Conservation (phyloP, 495 filamentous ascomycete species). For the Penicillium longicatenatum region DNA sequence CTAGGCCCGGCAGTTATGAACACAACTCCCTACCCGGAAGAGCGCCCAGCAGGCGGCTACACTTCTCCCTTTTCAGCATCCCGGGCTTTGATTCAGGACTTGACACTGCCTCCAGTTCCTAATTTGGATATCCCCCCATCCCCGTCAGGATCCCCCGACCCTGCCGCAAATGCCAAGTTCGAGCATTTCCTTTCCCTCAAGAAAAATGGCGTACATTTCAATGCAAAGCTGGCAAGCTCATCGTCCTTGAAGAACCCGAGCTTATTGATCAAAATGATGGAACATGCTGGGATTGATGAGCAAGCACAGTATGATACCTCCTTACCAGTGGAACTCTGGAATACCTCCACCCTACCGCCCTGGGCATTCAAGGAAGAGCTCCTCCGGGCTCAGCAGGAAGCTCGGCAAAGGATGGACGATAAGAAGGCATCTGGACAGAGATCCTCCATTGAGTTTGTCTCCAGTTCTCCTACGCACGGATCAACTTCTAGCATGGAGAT, state of each 20-base stretch:
- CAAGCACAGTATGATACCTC: constrained; percentile 75
- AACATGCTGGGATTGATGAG: constrained; percentile 72
- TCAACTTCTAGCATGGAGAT: not conserved
- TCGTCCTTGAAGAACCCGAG: constrained; percentile 79
- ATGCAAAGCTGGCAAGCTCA: constrained; percentile 72
- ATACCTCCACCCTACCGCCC: constrained; percentile 63
- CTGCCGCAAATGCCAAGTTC: constrained; percentile 70
- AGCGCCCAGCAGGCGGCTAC: constrained; percentile 36
- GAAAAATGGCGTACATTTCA: constrained; percentile 86
- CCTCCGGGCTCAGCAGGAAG: constrained; percentile 61
- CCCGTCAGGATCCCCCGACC: constrained; percentile 73
- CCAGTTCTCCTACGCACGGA: constrained; percentile 28
- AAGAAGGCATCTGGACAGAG: constrained; percentile 54
- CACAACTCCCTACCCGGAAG: constrained; percentile 21
- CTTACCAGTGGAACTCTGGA: constrained; percentile 66
- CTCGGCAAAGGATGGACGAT: constrained; percentile 60
- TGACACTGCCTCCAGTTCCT: constrained; percentile 81
- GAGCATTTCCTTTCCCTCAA: constrained; percentile 83
- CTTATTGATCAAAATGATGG: constrained; percentile 74
- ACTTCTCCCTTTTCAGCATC: constrained; percentile 70
- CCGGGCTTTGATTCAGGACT: constrained; percentile 68
- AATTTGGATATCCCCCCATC: constrained; percentile 83
- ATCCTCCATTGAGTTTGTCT: constrained; percentile 77
- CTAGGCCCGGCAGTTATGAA: constrained; percentile 45
- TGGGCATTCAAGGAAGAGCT: constrained; percentile 77